Conservation (phyloP, 176 grass and related monocot species). For the Oropetium thomaeum region DNA sequence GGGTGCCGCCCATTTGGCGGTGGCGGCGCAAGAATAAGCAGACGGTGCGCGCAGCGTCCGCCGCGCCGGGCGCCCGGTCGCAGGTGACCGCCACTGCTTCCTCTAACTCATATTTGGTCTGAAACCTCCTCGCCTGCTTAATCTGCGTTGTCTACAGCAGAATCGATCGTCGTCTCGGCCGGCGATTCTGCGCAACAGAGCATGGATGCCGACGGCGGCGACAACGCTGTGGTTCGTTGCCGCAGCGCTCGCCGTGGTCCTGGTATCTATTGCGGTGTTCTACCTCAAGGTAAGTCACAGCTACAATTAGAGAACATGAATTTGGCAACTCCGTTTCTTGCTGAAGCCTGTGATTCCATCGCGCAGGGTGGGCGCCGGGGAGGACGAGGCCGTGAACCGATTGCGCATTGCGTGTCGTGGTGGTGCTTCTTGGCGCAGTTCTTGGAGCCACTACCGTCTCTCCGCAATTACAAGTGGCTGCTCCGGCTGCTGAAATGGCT, state of each 20-base stretch:
- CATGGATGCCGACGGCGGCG: neutral
- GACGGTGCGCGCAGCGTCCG: neutral
- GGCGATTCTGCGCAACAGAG: neutral
- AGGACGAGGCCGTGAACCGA: neutral
- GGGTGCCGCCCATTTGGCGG: neutral
- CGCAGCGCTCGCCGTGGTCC: neutral
- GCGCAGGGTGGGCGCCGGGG: neutral
- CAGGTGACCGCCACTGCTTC: neutral
- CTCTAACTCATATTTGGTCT: neutral
- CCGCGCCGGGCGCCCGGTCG: neutral
- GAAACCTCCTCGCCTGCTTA: neutral
- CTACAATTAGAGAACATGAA: neutral
- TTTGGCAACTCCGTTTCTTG: neutral
- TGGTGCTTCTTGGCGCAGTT: conserved; percentile 12
- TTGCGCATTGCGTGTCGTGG: conserved; percentile 3
- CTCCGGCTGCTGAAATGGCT: conserved; percentile 23
- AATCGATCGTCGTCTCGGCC: neutral
- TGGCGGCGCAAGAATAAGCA: conserved; percentile 19
- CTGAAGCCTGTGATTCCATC: neutral
- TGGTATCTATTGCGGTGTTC: neutral
- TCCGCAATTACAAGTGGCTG: conserved; percentile 9
- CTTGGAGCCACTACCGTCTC: conserved; percentile 14
- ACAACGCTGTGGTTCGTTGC: neutral
- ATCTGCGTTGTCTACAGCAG: neutral
- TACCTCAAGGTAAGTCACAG: conserved; percentile 3